Evolutionary conservation across 129 eudicot genomes (phyloP), one percentile per base, ranked within the genome.

Genomic region (Solidago caesia): DNA sequence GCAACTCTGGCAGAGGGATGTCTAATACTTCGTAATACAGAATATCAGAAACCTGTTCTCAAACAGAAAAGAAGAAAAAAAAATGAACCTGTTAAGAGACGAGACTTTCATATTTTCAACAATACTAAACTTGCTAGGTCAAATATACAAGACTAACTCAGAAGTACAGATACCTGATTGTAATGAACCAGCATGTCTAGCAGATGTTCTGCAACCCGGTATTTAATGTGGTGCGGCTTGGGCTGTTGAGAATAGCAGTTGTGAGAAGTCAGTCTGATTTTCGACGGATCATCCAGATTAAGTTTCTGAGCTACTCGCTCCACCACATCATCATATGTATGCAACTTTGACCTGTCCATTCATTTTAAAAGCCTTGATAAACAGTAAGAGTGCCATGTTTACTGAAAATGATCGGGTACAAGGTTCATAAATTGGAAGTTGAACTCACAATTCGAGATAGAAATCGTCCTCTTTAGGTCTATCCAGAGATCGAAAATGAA

Each of bases 241-340:
- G 98, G 98, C 74, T 90, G 98, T 82, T 90, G 98, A 47, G 98
- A 94, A 73, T 94, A 94, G 76, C 97, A 88, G 75, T 90, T 94
- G 76, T 94, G 98, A 79, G 97, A 87, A 56, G 98, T 94, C 59
- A 94, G 97, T 82, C 98, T 84, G 80, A 94, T 94, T 84, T 88
- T 94, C 0, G 98, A 82, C 14, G 97, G 88, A 87, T 94, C 97
- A 72, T 87, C 88, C 82, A 94, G 64, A 44, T 85, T 82, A 68
- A 94, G 89, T 73, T 70, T 84, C 67, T 49, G 85, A 73, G 97
- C 96, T 6, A 94, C 97, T 79, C 85, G 81, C 71, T 94, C 97
- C 49, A 88, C 97, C 64, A 94, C 97, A 68, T 94, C 97, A 75
- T 94, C 97, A 82, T 90, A 94, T 61, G 96, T 90, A 77, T 90